Evolutionary conservation across 306 rosid species (phyloP).

Genomic region (Erythrophleum fordii): DNA sequence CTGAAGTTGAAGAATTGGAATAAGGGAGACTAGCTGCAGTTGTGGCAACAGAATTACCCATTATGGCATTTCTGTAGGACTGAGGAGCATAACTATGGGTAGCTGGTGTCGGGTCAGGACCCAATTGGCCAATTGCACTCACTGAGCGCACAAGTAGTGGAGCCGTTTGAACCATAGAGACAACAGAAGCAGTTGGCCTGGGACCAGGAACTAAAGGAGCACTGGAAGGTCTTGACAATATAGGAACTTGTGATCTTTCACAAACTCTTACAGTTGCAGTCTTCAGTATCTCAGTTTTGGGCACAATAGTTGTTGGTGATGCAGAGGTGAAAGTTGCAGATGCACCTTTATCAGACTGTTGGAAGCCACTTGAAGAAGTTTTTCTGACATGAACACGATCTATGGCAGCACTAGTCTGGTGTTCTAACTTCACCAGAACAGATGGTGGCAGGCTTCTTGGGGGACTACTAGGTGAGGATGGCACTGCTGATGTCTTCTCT

Average conservation of each 20-base stretch:
- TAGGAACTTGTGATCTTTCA: constrained; percentile 63
- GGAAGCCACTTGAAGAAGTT: constrained; percentile 52
- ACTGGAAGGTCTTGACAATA: constrained; percentile 82
- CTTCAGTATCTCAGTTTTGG: constrained; percentile 69
- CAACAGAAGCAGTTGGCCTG: constrained; percentile 77
- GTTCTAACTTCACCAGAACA: constrained; percentile 53
- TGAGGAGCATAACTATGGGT: constrained; percentile 78
- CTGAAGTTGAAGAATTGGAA: constrained; percentile 63
- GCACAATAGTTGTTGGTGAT: constrained; percentile 44
- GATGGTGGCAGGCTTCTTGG: constrained; percentile 49
- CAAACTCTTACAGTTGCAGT: constrained; percentile 54
- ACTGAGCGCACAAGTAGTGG: constrained; percentile 77
- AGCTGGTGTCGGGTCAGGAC: constrained; percentile 82
- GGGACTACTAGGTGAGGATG: constrained; percentile 62
- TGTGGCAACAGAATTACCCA: constrained; percentile 71
- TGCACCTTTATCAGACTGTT: constrained; percentile 55
- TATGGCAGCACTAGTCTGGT: constrained; percentile 45
- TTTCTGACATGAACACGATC: constrained; percentile 56
- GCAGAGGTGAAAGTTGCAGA: constrained; percentile 52
- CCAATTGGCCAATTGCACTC: constrained; percentile 91
- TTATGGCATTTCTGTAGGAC: constrained; percentile 92
- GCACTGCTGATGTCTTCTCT: constrained; percentile 59
- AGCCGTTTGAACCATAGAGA: constrained; percentile 73
- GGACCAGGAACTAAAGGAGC: constrained; percentile 85
- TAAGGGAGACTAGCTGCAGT: constrained; percentile 60